phyloP scores from a whole-genome alignment of 108 stramenopile species.

The Fragilaria crotonensis region DNA sequence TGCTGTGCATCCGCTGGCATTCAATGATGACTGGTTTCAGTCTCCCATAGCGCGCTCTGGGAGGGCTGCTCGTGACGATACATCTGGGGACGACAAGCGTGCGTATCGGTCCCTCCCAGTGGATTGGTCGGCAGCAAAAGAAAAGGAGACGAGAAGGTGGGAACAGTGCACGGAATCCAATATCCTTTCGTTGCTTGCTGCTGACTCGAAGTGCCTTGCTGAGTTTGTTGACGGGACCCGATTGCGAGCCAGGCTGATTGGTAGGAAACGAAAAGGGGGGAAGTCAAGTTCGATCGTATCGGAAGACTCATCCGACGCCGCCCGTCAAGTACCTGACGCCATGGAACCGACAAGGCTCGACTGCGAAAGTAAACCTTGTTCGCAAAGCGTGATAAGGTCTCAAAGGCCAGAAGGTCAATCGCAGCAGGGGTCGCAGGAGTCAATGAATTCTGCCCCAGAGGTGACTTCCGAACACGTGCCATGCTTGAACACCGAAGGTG shows the following conservation, averaged over 20 bases:
- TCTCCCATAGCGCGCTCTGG: constrained; percentile 17
- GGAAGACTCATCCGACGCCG: too few relatives aligned
- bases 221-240: background rate
- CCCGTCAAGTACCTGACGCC: too few relatives aligned
- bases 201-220: background rate
- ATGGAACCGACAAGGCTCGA: too few relatives aligned
- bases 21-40: constrained; percentile 46
- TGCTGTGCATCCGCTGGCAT: constrained; percentile 41
- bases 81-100: background rate
- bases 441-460: too few relatives aligned
- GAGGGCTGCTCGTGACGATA: background rate
- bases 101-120: constrained; percentile 16
- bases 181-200: background rate
- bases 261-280: background rate
- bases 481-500: too few relatives aligned
- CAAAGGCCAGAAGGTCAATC: too few relatives aligned
- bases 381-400: too few relatives aligned
- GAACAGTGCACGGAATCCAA: constrained; percentile 10
- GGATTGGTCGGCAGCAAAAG: constrained; percentile 18
- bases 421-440: too few relatives aligned
- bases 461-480: too few relatives aligned
- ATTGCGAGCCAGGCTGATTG: background rate
- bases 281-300: too few relatives aligned
- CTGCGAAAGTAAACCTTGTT: too few relatives aligned
- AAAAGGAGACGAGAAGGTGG: constrained; percentile 21